Evolutionary conservation across 164 flowering plant species (phyloP), one percentile per base, ranked within the genome.

Genomic region (Hamamelis virginiana): DNA sequence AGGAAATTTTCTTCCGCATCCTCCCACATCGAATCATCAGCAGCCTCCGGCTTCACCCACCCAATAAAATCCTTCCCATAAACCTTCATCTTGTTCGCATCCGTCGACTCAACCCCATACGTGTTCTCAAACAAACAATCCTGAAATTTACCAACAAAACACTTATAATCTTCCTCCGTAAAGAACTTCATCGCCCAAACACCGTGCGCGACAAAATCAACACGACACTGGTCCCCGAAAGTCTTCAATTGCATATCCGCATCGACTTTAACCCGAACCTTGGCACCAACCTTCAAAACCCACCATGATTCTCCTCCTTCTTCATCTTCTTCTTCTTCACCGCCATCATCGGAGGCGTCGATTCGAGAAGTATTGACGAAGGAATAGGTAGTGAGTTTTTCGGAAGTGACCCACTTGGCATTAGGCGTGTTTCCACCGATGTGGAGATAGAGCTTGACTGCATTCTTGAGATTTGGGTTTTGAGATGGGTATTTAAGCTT

Each of bases 1-100:
- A 55, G 64, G 44, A 78, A 81, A 44, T 74, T 70, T 44, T 85
- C 91, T 8, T 90, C 97, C 0, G 94, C 92, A 77, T 90, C 90
- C 68, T 93, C 98, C 99, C 99, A 96, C 77, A 89, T 69, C 0
- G 95, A 83, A 78, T 96, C 98, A 63, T 96, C 99, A 0, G 97
- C 97, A 8, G 69, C 87, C 72, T 91, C 95, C 0, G 97, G 97
- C 62, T 91, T 89, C 26, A 71, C 85, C 99, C 99, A 96, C 47
- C 97, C 92, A 6, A 90, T 71, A 60, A 96, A 93, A 71, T 96
- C 98, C 76, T 93, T 96, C 76, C 99, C 99, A 59, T 86, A 93
- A 59, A 93, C 75, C 79, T 89, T 91, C 15, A 87, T 62, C 73
- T 81, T 96, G 74, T 86, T 96, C 50, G 70, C 92, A 10, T 92